Base-by-base conservation (phyloP, 306 rosid species). In the Acmispon strigosus region DNA sequence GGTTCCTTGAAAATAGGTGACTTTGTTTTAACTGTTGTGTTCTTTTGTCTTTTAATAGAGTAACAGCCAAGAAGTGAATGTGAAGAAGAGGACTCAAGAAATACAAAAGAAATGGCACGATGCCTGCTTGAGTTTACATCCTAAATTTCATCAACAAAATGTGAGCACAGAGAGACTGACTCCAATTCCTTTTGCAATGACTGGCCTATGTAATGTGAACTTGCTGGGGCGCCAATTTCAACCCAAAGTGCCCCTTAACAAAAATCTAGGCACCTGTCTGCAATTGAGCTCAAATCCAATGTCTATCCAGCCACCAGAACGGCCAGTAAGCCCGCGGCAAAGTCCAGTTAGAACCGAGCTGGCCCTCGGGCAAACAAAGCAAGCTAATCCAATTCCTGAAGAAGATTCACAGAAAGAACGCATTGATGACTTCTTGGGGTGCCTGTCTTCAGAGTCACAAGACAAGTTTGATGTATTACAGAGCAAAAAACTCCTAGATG, bases 101-200 rank as follows among this genome's bases (percentile, higher is more conserved):
- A 70, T 95, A 66, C 90, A 78, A 76, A 95, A 89, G 84, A 88
- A 87, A 84, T 91, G 99, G 99, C 80, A 73, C 0, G 96, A 89
- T 44, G 51, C 80, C 7, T 95, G 99, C 79, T 81, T 77, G 78
- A 79, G 49, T 36, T 81, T 85, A 57, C 97, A 95, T 81, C 96
- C 96, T 34, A 89, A 81, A 80, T 95, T 87, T 69, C 97, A 89
- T 71, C 87, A 81, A 58, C 86, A 72, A 59, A 84, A 32, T 83
- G 61, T 83, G 58, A 65, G 83, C 72, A 69, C 83, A 8, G 96
- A 86, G 71, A 89, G 90, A 73, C 70, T 84, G 15, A 53, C 24
- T 56, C 88, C 96, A 1, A 22, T 80, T 27, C 75, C 96, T 55
- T 80, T 87, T 64, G 73, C 94, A 12, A 80, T 90, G 84, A 69